Base-by-base conservation (phyloP, 2,329 filamentous ascomycete species). In the Monosporascus sp. region DNA sequence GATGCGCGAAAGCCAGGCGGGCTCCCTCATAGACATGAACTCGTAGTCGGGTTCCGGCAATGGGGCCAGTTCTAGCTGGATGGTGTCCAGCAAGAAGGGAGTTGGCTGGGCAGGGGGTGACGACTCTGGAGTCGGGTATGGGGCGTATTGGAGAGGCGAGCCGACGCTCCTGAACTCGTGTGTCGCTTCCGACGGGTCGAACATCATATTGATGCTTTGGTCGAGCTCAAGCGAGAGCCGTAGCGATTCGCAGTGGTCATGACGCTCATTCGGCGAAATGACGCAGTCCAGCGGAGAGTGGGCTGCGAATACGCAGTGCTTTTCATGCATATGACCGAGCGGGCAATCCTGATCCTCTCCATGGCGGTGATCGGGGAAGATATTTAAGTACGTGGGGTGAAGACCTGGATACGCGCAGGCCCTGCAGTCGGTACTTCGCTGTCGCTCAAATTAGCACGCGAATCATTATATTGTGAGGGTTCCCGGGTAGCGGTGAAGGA, bases 291-390 rank as follows among this genome's bases (percentile, higher is more conserved):
- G 37, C 8, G 58, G 58, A 17, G 54, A 34, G 42, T 46, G 42
- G 9, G 53, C 53, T 3, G 61, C 56, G 31, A 60, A 65, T 27
- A 65, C 52, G 46, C 64, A 65, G 44, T 65, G 63, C 6, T 55
- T 53, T 2, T 20, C 6, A 44, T 65, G 62, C 3, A 18, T 22
- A 1, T 56, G 55, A 7, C 61, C 60, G 22, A 60, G 50, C 17
- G 53, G 47, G 31, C 63, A 65, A 8, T 64, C 53, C 6, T 50
- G 34, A 34, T 64, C 55, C n/a, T 48, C 53, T 6, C 49, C 27
- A 17, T 66, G 64, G 7, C 54, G 47, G 38, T 66, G 62, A 5
- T 37, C 31, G 15, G 63, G 62, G 6, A 25, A 34, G 1, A 51
- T 57, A 44, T 62, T 52, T 20, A 44, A 52, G 37, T 4, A 51